These are phyloP conservation scores for Spathaspora sp. DNA, from an alignment of 1,139 yeast genomes.

Conservation along the genomic window DNA sequence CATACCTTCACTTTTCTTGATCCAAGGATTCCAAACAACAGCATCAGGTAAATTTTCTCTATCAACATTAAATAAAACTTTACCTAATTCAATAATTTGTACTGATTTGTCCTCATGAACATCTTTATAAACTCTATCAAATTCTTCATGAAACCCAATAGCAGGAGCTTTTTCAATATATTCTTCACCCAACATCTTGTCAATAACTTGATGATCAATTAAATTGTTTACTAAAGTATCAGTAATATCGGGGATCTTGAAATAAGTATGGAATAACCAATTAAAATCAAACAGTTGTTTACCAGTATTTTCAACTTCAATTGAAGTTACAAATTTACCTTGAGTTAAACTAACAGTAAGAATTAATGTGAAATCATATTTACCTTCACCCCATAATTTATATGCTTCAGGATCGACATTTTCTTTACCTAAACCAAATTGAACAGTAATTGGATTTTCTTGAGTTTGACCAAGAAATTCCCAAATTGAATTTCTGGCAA, in stretches of 20 bases:
- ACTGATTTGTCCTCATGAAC: constrained; percentile 55
- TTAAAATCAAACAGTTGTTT: constrained; percentile 71
- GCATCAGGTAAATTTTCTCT: constrained; percentile 76
- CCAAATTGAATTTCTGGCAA: constrained; percentile 88
- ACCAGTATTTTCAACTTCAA: constrained; percentile 77
- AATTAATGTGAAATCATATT: constrained; percentile 72
- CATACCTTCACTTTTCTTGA: constrained; percentile 74
- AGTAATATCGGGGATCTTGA: constrained; percentile 70
- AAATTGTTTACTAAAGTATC: constrained; percentile 77
- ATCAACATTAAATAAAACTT: constrained; percentile 63
- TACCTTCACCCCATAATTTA: constrained; percentile 46
- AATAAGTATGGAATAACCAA: constrained; percentile 95
- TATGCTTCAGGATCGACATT: constrained; percentile 67
- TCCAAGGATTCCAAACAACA: constrained; percentile 99
- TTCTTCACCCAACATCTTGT: constrained; percentile 64
- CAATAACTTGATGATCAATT: constrained; percentile 67
- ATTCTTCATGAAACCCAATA: constrained; percentile 72
- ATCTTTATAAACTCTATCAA: constrained; percentile 77
- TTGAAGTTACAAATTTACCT: constrained; percentile 59
- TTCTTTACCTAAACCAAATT: constrained; percentile 88
- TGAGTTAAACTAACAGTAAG: constrained; percentile 59
- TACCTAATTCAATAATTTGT: constrained; percentile 67
- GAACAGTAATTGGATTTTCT: constrained; percentile 60
- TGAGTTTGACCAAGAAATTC: constrained; percentile 85
- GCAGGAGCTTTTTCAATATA: constrained; percentile 74